phyloP scores from a whole-genome alignment of 129 eudicot genomes.

The Tagetes patula region DNA sequence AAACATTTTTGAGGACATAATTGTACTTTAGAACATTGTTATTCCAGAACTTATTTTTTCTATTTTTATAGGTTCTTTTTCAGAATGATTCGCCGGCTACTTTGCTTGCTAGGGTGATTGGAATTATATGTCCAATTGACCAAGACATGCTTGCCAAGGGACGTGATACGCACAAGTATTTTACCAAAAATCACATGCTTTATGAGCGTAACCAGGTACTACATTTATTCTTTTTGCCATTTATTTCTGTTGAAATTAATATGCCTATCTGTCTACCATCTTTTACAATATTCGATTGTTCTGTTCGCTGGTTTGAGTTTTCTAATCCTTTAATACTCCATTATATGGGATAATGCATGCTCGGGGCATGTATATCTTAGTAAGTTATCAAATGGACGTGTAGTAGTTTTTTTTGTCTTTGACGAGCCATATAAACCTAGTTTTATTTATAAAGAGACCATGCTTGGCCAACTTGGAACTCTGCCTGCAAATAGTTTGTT shows the following conservation, averaged over 20 bases:
- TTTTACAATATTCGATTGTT: neutral
- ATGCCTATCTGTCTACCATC: neutral
- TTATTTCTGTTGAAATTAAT: neutral
- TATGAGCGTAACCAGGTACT: conserved; percentile 67
- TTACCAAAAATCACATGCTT: conserved; percentile 96
- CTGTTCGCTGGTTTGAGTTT: neutral
- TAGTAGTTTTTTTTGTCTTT: neutral
- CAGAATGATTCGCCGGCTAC: conserved; percentile 99
- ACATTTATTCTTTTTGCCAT: neutral
- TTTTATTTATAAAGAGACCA: neutral
- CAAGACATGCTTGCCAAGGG: conserved; percentile 92
- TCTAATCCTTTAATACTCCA: neutral
- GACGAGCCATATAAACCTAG: neutral
- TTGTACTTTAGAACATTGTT: neutral
- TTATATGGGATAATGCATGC: neutral
- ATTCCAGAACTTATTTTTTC: conserved; percentile 14
- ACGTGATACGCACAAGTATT: conserved; percentile 83
- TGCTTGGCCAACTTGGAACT: neutral
- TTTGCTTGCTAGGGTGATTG: conserved; percentile 89
- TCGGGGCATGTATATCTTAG: neutral
- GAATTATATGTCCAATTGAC: conserved; percentile 72
- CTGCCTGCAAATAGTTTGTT: neutral
- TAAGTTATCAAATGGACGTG: neutral
- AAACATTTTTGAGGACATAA: neutral
- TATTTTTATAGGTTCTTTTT: conserved; percentile 64